Conservation (phyloP, 139 green algal genomes). For the Chlamydomonas eustigma region DNA sequence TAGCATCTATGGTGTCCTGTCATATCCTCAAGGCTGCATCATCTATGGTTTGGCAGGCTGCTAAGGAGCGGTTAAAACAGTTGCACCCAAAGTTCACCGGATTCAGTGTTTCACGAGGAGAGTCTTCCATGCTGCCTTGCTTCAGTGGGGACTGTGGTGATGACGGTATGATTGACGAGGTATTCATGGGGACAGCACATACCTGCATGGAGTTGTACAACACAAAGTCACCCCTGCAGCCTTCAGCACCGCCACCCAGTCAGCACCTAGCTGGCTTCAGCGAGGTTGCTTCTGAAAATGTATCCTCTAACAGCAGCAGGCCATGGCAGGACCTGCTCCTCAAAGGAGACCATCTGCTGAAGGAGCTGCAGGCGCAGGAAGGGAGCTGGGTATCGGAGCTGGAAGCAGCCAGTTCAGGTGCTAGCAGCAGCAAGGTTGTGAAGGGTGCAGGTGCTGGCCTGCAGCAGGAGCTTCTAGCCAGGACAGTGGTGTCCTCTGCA, state of each 20-base stretch:
- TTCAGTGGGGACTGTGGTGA: background rate
- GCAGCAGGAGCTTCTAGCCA: background rate
- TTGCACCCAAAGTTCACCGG: slow-evolving; percentile 16
- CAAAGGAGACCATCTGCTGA: background rate
- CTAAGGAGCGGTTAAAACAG: slow-evolving; percentile 10
- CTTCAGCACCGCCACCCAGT: background rate
- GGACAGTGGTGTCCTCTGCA: slow-evolving; percentile 1
- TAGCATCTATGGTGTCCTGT: no score
- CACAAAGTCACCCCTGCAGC: background rate
- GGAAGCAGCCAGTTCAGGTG: background rate
- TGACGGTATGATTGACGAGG: slow-evolving; percentile 5
- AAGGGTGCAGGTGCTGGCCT: background rate
- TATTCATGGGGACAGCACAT: slow-evolving; percentile 11
- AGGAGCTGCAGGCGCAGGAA: slow-evolving; percentile 4
- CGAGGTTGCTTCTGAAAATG: no score
- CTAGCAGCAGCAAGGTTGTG: background rate
- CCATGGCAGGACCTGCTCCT: background rate
- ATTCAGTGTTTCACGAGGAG: background rate
- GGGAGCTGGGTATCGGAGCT: background rate
- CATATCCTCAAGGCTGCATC: no score
- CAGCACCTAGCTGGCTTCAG: no score
- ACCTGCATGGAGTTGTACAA: slow-evolving; percentile 5
- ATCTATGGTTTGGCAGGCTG: no score
- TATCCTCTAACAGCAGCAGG: no score
- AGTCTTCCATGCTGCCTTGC: slow-evolving; percentile 10